Percentiles rank a stretch among this genome's conserved stretches.
phyloP scores from a whole-genome alignment of 2,329 filamentous ascomycete species.

The Alternaria sp. region DNA sequence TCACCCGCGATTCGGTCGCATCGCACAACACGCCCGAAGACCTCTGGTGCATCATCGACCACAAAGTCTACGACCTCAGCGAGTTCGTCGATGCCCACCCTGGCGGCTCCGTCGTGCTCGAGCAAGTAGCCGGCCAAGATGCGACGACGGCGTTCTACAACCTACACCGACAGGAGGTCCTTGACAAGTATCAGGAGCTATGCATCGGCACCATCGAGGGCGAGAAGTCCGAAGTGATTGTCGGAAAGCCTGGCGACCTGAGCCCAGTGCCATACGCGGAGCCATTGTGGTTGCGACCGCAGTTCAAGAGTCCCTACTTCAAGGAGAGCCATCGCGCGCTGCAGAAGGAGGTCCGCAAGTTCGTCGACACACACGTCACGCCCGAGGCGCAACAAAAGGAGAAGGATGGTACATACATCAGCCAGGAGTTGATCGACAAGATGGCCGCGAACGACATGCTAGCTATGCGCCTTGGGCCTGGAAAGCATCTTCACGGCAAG shows the following conservation, averaged over 20 bases:
- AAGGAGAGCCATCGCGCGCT: constrained; percentile 73
- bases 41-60: constrained; percentile 84
- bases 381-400: constrained; percentile 81
- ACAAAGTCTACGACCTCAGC: constrained; percentile 83
- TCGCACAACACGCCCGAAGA: constrained; percentile 78
- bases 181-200: constrained; percentile 77
- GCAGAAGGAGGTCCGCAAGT: constrained; percentile 73
- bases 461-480: constrained; percentile 83
- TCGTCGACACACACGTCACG: constrained; percentile 72
- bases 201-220: constrained; percentile 76
- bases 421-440: constrained; percentile 72
- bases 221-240: constrained; percentile 76
- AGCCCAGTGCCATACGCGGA: constrained; percentile 83
- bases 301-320: constrained; percentile 82
- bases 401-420: constrained; percentile 73
- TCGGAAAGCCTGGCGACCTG: constrained; percentile 72
- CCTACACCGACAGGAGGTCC: constrained; percentile 88
- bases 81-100: constrained; percentile 88
- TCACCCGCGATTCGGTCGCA: constrained; percentile 67
- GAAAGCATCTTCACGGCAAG: constrained; percentile 78
- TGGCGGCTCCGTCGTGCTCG: constrained; percentile 78
- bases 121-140: constrained; percentile 80
- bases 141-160: constrained; percentile 89
- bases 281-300: constrained; percentile 78
- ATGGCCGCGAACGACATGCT: constrained; percentile 78